A percentile compares a stretch with the other conserved stretches of the same genome.
Evolutionary conservation across 2,329 filamentous ascomycete genomes (phyloP).

Genomic region (Chaetomium olivaceum): DNA sequence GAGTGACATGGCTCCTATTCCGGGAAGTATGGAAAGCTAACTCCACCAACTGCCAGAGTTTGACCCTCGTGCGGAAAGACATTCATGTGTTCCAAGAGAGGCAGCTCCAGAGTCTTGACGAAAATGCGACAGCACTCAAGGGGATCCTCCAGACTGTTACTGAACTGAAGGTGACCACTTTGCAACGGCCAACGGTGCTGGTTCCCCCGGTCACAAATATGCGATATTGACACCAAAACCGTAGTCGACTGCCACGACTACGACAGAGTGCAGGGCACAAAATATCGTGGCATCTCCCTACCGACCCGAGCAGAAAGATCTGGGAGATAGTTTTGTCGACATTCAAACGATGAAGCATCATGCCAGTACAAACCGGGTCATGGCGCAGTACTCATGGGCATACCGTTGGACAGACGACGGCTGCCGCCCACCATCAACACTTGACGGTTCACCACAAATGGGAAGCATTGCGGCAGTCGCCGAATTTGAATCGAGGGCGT

Average conservation of each 20-base stretch:
- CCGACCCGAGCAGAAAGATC: background rate
- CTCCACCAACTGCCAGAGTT: background rate
- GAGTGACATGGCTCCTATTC: background rate
- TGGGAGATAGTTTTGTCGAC: background rate
- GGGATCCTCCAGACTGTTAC: background rate
- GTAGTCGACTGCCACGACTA: background rate
- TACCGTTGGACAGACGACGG: background rate
- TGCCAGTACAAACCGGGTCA: background rate
- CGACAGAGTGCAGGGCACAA: background rate
- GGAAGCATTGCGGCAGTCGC: background rate
- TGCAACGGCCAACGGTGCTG: no score
- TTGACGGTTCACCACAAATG: background rate
- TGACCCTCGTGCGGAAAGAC: background rate
- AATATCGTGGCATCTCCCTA: background rate
- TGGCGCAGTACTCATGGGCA: background rate
- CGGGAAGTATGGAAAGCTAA: background rate
- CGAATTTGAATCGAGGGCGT: background rate
- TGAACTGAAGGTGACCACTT: background rate
- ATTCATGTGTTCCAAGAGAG: background rate
- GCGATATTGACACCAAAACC: no score
- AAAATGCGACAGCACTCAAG: background rate
- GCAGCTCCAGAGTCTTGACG: background rate
- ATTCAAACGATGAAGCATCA: background rate
- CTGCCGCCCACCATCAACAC: background rate
- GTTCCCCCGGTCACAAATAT: no score